phyloP scores from a whole-genome alignment of 192 early-diverging fungal species.

The Coemansia sp. region DNA sequence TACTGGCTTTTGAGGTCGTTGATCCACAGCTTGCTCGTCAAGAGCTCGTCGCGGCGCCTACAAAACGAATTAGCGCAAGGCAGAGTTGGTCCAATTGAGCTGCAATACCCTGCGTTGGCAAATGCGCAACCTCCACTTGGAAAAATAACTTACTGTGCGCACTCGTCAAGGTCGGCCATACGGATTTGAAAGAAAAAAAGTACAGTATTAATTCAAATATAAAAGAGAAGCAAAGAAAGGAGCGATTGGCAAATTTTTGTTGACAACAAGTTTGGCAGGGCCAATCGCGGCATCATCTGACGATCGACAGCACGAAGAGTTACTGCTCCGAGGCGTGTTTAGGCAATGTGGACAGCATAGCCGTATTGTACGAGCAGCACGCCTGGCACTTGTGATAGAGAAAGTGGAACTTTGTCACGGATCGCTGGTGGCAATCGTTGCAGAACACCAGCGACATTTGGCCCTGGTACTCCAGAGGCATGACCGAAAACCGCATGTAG shows the following conservation, averaged over 20 bases:
- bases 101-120: background rate
- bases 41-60: constrained; percentile 48
- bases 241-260: background rate
- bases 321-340: background rate
- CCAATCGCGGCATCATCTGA: constrained; percentile 6
- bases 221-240: background rate
- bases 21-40: constrained; percentile 43
- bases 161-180: constrained; percentile 41
- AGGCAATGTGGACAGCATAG: constrained; percentile 21
- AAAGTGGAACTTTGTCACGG: constrained; percentile 86
- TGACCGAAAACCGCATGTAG: constrained; percentile 72
- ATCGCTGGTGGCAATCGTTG: constrained; percentile 92
- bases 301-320: no score
- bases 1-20: constrained; percentile 48
- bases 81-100: background rate
- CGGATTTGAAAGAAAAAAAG: background rate
- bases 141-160: constrained; percentile 39
- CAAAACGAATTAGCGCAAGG: background rate
- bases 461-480: constrained; percentile 88
- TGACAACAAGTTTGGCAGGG: background rate
- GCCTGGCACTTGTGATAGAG: constrained; percentile 90
- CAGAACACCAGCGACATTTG: constrained; percentile 76
- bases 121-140: background rate
- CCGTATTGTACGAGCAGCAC: constrained; percentile 91
- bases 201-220: background rate